Conservation (phyloP, 352 stramenopile genomes). For the Globisporangium polare region DNA sequence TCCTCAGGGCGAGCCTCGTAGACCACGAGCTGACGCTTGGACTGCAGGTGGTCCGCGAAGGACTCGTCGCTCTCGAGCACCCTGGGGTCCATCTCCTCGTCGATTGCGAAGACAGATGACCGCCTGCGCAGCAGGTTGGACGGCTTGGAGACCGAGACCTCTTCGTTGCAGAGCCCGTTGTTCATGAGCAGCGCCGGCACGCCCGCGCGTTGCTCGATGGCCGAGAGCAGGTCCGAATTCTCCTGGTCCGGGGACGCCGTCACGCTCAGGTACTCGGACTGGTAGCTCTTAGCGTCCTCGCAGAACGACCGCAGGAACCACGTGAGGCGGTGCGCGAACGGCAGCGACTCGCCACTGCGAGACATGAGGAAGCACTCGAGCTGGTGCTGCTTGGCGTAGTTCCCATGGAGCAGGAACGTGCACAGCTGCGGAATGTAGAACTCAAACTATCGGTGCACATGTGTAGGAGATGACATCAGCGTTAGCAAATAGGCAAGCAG, state of each 20-base stretch:
- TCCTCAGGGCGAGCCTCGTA: conserved; percentile 58
- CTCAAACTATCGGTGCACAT: conserved; percentile 43
- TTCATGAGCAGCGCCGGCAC: conserved; percentile 75
- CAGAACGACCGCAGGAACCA: conserved; percentile 90
- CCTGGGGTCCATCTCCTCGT: conserved; percentile 35
- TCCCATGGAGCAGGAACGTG: conserved; percentile 81
- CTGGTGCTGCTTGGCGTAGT: conserved; percentile 81
- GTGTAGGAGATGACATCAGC: background rate
- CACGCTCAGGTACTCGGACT: conserved; percentile 76
- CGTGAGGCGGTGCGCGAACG: conserved; percentile 79
- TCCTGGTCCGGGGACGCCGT: conserved; percentile 51
- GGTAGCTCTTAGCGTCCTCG: conserved; percentile 50
- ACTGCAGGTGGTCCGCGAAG: conserved; percentile 52
- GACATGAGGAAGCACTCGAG: conserved; percentile 87
- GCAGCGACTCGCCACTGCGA: conserved; percentile 70
- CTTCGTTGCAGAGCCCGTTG: conserved; percentile 61
- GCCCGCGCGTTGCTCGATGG: conserved; percentile 60
- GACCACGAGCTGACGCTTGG: conserved; percentile 44
- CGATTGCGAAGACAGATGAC: conserved; percentile 57
- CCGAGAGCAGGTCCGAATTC: conserved; percentile 55
- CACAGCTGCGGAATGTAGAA: conserved; percentile 90
- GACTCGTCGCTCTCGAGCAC: conserved; percentile 42
- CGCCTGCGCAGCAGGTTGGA: conserved; percentile 48
- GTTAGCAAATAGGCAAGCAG: background rate
- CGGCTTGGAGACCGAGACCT: conserved; percentile 44